phyloP scores from a whole-genome alignment of 2,329 filamentous ascomycete genomes.

The Penicillium griseofulvum region DNA sequence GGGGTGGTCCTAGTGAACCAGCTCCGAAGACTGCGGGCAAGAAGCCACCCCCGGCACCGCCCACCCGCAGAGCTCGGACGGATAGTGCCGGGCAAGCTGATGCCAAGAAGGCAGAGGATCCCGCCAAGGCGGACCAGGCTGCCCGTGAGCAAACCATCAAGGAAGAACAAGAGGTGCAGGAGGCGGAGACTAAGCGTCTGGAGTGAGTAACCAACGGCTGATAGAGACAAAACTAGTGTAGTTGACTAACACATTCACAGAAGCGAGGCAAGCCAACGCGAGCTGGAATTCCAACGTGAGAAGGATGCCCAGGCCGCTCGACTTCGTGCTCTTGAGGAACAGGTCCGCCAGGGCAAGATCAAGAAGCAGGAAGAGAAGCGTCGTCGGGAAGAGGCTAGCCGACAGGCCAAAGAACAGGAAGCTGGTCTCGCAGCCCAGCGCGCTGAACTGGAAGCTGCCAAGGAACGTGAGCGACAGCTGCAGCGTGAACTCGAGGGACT shows the following conservation, averaged over 20 bases:
- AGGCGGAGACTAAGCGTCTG: conserved; percentile 68
- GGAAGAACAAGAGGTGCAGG: conserved; percentile 73
- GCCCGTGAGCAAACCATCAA: conserved; percentile 50
- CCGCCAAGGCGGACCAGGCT: conserved; percentile 64
- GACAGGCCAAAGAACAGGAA: conserved; percentile 86
- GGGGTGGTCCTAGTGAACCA: conserved; percentile 60
- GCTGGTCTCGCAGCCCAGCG: conserved; percentile 76
- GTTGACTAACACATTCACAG: conserved; percentile 47
- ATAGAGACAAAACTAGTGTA: neutral
- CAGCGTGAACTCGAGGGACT: conserved; percentile 80
- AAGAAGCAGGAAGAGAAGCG: conserved; percentile 97
- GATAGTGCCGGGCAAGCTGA: conserved; percentile 59
- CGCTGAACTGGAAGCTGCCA: conserved; percentile 87
- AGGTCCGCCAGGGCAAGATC: conserved; percentile 87
- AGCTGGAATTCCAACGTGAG: conserved; percentile 77
- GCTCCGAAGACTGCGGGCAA: conserved; percentile 56
- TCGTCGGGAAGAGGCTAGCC: conserved; percentile 81
- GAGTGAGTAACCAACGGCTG: conserved; percentile 64
- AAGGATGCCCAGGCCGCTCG: conserved; percentile 78
- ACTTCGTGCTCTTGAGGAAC: conserved; percentile 85
- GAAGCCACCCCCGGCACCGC: conserved; percentile 68
- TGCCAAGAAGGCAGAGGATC: conserved; percentile 55
- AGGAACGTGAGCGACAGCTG: conserved; percentile 84
- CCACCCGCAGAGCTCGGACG: conserved; percentile 66
- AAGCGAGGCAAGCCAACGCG: conserved; percentile 69